Percentiles rank a stretch among this genome's conserved stretches.
Conservation (phyloP, 2,329 filamentous ascomycete genomes). For the Falciphora oryzae region DNA sequence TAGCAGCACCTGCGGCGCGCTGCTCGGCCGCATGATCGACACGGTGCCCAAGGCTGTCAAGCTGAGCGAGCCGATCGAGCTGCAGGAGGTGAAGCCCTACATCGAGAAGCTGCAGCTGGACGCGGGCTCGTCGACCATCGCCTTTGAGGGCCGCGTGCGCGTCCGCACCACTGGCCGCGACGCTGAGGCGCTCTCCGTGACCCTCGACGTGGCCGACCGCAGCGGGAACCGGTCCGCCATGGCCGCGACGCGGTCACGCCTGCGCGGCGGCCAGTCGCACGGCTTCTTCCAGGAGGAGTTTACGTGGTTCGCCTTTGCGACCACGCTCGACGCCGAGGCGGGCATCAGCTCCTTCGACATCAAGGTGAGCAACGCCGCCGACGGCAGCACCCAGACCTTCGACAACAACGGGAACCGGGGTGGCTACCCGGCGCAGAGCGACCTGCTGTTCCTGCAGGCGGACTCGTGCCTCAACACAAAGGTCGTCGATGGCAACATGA, state of each 20-base stretch:
- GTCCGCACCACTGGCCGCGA: slow-evolving; percentile 53
- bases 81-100: slow-evolving; percentile 54
- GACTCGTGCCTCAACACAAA: background rate
- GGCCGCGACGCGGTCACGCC: background rate
- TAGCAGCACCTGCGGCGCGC: slow-evolving; percentile 38
- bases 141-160: slow-evolving; percentile 50
- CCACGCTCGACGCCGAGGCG: slow-evolving; percentile 17
- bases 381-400: slow-evolving; percentile 15
- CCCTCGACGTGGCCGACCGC: slow-evolving; percentile 18
- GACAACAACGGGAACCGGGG: background rate
- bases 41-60: slow-evolving; percentile 45
- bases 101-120: slow-evolving; percentile 43
- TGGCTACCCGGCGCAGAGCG: background rate
- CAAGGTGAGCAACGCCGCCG: slow-evolving; percentile 20
- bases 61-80: slow-evolving; percentile 42
- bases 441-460: background rate
- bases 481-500: background rate
- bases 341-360: slow-evolving; percentile 28
- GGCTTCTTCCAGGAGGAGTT: slow-evolving; percentile 24
- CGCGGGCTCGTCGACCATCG: slow-evolving; percentile 39
- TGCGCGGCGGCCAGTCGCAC: slow-evolving; percentile 17
- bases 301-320: slow-evolving; percentile 25
- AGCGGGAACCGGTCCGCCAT: slow-evolving; percentile 11
- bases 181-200: slow-evolving; percentile 31
- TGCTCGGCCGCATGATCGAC: slow-evolving; percentile 58